Evolutionary conservation across 768 basidiomycete species (phyloP), one percentile per base, ranked within the genome.

Genomic region (Leccinellum luteum): DNA sequence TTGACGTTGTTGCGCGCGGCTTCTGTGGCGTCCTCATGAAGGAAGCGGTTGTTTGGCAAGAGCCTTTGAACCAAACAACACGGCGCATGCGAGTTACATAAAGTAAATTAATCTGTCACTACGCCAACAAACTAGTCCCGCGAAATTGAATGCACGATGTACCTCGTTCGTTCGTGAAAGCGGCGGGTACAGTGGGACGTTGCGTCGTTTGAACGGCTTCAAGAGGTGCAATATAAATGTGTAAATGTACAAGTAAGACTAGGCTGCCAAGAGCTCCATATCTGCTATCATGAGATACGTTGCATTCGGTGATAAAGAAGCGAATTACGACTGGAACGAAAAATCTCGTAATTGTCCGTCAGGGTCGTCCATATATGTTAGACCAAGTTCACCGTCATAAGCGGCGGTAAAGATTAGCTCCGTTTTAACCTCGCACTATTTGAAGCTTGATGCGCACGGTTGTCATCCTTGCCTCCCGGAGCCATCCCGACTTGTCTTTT

Each of bases 31-130:
- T 41, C 8, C 51, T 7, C 45, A 43, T 60, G 58, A 30, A 30
- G 4, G 30, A 30, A 30, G 41, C 34, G 57, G 45, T 60, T 57
- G 47, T 61, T 61, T 60, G 59, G 41, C 38, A 60, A 66, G 31
- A 47, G 43, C 35, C 7, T 62, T 44, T 12, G 41, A 43, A 43
- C 19, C 41, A 43, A 43, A 43, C 41, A 43, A 43, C 19, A 21
- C 12, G n/a, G n/a, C n/a, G 12, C 12, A 21, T 12, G 12, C 41
- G 41, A 43, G 38, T n/a, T 10, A 41, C 38, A 41, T 41, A 41
- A n/a, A 41, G 41, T 0, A 21, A 43, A 21, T 43, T 9, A 43
- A 43, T 43, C 41, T 43, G 41, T 43, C 41, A 43, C 41, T 6
- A 43, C 41, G 41, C 41, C 41, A 21, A 43, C 41, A 43, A 43